phyloP scores from a whole-genome alignment of 345 rosid species.

The Arabidopsis arenosa region DNA sequence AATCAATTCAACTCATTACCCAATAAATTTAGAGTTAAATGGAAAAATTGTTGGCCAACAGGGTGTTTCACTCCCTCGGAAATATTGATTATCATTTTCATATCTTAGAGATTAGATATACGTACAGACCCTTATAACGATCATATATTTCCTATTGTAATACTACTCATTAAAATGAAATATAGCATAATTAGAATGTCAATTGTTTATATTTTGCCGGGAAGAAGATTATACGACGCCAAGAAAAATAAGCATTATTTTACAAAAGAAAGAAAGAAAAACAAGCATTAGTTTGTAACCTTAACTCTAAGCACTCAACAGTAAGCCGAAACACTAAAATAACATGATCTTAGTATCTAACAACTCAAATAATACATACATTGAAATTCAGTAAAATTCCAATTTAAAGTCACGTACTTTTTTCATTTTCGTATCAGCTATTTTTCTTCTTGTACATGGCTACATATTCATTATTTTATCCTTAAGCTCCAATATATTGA shows the following conservation, averaged over 20 bases:
- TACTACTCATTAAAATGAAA: not conserved
- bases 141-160: too few species aligned
- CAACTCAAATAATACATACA: conserved; percentile 3
- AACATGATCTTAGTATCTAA: not conserved
- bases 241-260: not conserved
- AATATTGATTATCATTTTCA: too few species aligned
- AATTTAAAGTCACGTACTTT: not conserved
- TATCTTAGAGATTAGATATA: too few species aligned
- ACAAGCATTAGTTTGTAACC: not conserved
- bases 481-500: conserved; percentile 33
- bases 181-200: not conserved
- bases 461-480: conserved; percentile 32
- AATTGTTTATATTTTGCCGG: not conserved
- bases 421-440: not conserved
- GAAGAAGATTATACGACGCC: not conserved
- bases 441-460: not conserved
- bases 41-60: not conserved
- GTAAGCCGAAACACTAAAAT: not conserved
- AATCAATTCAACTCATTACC: too few species aligned
- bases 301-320: not conserved
- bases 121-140: too few species aligned
- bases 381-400: not conserved
- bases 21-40: too few species aligned
- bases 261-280: not conserved
- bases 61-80: not conserved